phyloP scores from a whole-genome alignment of 805 yeast genomes.

The Saccharomycopsis babjevae region DNA sequence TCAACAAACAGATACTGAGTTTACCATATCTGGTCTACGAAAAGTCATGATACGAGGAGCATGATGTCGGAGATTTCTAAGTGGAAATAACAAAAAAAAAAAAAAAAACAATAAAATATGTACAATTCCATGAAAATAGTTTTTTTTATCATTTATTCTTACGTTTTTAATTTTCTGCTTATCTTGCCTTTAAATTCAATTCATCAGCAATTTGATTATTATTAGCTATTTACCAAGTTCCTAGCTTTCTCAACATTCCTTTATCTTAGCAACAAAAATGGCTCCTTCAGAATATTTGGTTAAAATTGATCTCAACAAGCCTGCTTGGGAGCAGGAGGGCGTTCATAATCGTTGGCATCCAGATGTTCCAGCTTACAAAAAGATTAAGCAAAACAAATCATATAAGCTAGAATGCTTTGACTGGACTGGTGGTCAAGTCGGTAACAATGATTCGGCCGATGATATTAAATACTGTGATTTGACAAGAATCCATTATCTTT shows the following conservation, averaged over 20 bases:
- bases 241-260: not conserved
- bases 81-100: not conserved
- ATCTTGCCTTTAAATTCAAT: not conserved
- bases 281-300: constrained; percentile 17
- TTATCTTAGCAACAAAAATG: not conserved
- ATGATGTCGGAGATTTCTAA: not conserved
- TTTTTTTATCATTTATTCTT: not conserved
- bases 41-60: not conserved
- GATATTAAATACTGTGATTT: constrained; percentile 37
- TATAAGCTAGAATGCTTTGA: constrained; percentile 42
- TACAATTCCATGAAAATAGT: not conserved
- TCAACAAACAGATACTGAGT: not conserved
- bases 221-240: not conserved
- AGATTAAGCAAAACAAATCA: constrained; percentile 33
- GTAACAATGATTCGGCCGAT: constrained; percentile 38
- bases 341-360: constrained; percentile 48
- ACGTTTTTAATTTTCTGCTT: not conserved
- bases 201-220: not conserved
- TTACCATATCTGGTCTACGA: not conserved
- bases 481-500: constrained; percentile 36
- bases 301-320: constrained; percentile 32
- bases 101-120: not conserved
- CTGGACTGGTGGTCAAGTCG: constrained; percentile 45
- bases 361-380: constrained; percentile 34
- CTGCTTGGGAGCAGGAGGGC: constrained; percentile 38